phyloP scores from a whole-genome alignment of 306 rosid genomes.

The Macrotyloma uniflorum region DNA sequence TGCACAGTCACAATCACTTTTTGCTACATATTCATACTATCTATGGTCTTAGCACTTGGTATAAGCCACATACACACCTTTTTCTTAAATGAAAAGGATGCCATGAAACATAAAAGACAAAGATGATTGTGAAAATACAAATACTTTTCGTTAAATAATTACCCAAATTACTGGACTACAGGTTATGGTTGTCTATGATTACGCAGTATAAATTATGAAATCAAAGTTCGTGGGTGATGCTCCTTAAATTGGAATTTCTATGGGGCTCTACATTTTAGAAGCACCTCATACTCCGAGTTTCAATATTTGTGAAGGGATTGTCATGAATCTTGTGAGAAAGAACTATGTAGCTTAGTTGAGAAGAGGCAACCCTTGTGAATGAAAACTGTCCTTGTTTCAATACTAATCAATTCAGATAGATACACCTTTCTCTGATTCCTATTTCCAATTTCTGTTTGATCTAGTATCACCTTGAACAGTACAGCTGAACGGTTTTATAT shows the following conservation, averaged over 20 bases:
- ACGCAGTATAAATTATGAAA: too few relatives aligned
- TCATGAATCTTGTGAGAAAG: not conserved
- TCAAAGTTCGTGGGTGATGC: not conserved
- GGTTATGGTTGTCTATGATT: too few relatives aligned
- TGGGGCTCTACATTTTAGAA: conserved; percentile 1
- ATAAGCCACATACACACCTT: too few relatives aligned
- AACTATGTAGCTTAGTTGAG: not conserved
- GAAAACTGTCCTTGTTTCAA: not conserved
- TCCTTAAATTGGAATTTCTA: conserved; percentile 16
- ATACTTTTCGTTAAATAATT: too few relatives aligned
- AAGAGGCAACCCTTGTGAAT: not conserved
- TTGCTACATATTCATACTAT: not conserved
- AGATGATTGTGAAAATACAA: too few relatives aligned
- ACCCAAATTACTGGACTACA: too few relatives aligned
- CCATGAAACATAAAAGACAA: too few relatives aligned
- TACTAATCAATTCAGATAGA: not conserved
- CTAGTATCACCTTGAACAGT: not conserved
- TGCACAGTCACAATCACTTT: not conserved
- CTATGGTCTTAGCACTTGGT: not conserved
- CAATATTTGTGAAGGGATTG: not conserved
- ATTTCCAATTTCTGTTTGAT: not conserved
- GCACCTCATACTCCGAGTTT: not conserved
- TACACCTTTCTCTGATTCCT: not conserved
- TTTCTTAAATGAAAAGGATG: too few relatives aligned
- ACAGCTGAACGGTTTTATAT: not conserved